Evolutionary conservation across 2,329 filamentous ascomycete genomes (phyloP).

Genomic region (Eurotiales sp.): DNA sequence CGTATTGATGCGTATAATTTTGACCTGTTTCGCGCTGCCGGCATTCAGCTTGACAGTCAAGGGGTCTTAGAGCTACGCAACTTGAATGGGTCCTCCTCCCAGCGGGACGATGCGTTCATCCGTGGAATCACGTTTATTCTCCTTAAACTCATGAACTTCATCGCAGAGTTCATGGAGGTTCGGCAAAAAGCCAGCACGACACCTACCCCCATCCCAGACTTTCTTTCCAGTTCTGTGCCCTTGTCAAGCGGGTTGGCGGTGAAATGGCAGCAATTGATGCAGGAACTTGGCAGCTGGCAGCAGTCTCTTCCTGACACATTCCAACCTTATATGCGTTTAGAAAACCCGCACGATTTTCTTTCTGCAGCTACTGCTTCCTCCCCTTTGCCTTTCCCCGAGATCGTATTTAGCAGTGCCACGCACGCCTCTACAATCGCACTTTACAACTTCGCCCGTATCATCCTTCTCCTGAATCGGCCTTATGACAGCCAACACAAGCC

Average conservation of each 20-base stretch:
- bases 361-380: constrained; percentile 17
- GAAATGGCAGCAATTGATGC: constrained; percentile 53
- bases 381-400: constrained; percentile 48
- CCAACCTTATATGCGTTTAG: constrained; percentile 50
- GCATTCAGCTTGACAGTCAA: constrained; percentile 51
- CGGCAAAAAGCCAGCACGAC: constrained; percentile 31
- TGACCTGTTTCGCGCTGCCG: constrained; percentile 58
- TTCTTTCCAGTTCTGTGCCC: constrained; percentile 38
- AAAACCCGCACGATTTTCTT: constrained; percentile 31
- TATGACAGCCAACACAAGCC: constrained; percentile 53
- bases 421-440: constrained; percentile 62
- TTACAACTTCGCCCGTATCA: constrained; percentile 62
- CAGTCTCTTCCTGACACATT: constrained; percentile 57
- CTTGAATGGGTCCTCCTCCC: constrained; percentile 34
- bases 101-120: constrained; percentile 57
- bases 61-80: constrained; percentile 42
- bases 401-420: constrained; percentile 60
- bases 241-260: constrained; percentile 44
- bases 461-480: constrained; percentile 59
- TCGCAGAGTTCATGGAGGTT: constrained; percentile 55
- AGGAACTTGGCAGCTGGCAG: constrained; percentile 56
- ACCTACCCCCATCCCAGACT: constrained; percentile 19
- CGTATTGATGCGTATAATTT: constrained; percentile 57
- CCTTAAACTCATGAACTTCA: constrained; percentile 61
- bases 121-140: constrained; percentile 62